Conservation (phyloP, 768 basidiomycete genomes). For the Russula griseocarnosa region DNA sequence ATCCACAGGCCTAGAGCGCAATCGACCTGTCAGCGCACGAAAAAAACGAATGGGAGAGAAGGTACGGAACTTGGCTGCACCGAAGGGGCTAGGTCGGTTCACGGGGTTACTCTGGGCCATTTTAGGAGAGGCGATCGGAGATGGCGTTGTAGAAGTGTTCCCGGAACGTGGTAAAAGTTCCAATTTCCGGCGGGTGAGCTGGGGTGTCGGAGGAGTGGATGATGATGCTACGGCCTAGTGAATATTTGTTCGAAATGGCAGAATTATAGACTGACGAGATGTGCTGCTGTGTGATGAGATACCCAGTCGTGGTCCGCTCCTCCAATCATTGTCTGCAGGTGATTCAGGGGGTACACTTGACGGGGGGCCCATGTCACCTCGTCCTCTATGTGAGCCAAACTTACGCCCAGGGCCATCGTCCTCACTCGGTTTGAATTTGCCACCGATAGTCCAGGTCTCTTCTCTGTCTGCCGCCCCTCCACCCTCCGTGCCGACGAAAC, state of each 20-base stretch:
- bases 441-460: conserved; percentile 71
- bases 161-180: conserved; percentile 81
- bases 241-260: conserved; percentile 12
- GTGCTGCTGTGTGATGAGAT: conserved; percentile 42
- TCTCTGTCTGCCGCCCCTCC: conserved; percentile 66
- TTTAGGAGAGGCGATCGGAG: conserved; percentile 78
- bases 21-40: background rate
- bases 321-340: conserved; percentile 70
- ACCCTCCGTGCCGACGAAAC: conserved; percentile 44
- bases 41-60: conserved; percentile 1
- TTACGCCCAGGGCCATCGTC: conserved; percentile 31
- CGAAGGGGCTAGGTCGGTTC: conserved; percentile 74
- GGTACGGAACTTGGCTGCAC: conserved; percentile 64
- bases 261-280: conserved; percentile 52
- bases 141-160: conserved; percentile 59
- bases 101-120: conserved; percentile 44
- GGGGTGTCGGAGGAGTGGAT: conserved; percentile 80
- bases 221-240: conserved; percentile 46
- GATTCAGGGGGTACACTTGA: conserved; percentile 37
- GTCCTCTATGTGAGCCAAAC: conserved; percentile 38
- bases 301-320: conserved; percentile 45
- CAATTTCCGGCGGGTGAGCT: conserved; percentile 72
- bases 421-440: conserved; percentile 62
- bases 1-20: conserved; percentile 69
- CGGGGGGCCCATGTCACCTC: conserved; percentile 53